These are phyloP conservation scores for Arabidopsis suecica DNA, from an alignment of 345 rosid species.

Conservation along the genomic window DNA sequence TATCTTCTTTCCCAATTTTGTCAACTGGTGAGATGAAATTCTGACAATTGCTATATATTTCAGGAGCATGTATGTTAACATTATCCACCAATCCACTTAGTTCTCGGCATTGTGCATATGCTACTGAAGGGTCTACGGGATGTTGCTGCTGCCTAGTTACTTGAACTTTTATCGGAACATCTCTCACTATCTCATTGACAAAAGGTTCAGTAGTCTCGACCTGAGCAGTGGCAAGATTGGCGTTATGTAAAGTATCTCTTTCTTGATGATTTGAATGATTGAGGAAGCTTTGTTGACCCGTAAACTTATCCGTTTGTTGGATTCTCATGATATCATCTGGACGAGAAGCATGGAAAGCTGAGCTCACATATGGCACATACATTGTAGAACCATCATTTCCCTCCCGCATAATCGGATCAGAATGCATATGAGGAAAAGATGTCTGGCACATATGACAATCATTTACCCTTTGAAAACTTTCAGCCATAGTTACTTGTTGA, in stretches of 20 bases:
- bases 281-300: constrained; percentile 18
- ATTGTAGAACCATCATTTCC: not conserved
- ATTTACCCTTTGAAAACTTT: not conserved
- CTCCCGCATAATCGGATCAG: not conserved
- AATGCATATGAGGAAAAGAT: constrained; percentile 11
- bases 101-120: not conserved
- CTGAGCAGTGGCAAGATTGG: not conserved
- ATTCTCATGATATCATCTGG: not conserved
- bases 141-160: not conserved
- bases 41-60: not conserved
- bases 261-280: not conserved
- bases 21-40: constrained; percentile 8
- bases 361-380: not conserved
- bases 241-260: not conserved
- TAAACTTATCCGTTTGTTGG: not conserved
- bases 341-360: constrained; percentile 1
- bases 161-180: not conserved
- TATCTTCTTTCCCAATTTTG: not conserved
- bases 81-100: constrained; percentile 6
- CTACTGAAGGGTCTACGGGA: not conserved
- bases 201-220: not conserved
- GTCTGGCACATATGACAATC: constrained; percentile 7
- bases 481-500: constrained; percentile 1
- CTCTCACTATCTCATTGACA: not conserved
- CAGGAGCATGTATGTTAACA: not conserved